Percentiles rank a stretch among this genome's conserved stretches.
These are phyloP conservation scores for Neofusicoccum ribis DNA, from an alignment of 2,329 filamentous ascomycete species.

Conservation along the genomic window DNA sequence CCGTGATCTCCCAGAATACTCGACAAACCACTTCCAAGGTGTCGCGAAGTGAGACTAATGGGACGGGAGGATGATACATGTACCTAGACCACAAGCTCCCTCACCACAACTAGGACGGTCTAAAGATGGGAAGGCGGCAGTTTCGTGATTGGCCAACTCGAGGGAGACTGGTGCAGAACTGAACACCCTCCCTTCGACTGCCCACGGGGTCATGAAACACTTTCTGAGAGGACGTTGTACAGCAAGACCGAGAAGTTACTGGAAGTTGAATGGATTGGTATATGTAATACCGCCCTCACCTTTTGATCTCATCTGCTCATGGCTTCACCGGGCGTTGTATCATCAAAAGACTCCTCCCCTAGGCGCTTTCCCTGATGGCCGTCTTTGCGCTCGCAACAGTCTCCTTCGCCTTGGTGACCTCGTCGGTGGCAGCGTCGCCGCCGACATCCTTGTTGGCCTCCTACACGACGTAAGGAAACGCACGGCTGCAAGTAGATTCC, in stretches of 20 bases:
- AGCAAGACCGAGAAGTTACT: background rate
- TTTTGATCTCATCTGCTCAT: background rate
- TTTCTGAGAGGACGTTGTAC: no score
- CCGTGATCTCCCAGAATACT: no score
- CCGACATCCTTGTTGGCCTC: constrained; percentile 43
- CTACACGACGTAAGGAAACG: constrained; percentile 29
- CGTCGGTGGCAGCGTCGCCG: constrained; percentile 40
- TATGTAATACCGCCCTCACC: background rate
- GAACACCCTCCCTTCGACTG: no score
- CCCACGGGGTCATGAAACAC: no score
- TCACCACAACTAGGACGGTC: no score
- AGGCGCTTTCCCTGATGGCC: constrained; percentile 37
- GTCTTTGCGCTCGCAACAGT: constrained; percentile 43
- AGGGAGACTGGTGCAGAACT: no score
- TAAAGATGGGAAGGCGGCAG: no score
- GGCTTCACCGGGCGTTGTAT: background rate
- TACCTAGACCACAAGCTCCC: no score
- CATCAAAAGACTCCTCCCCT: background rate
- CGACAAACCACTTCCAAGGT: no score
- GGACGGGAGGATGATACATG: no score
- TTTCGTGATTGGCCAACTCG: no score
- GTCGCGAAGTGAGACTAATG: no score
- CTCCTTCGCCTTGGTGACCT: constrained; percentile 48
- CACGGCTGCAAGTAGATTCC: background rate
- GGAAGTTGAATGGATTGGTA: background rate